Evolutionary conservation across 2,329 filamentous ascomycete genomes (phyloP), one percentile per base, ranked within the genome.

Genomic region (Lachnellula subtilissima): DNA sequence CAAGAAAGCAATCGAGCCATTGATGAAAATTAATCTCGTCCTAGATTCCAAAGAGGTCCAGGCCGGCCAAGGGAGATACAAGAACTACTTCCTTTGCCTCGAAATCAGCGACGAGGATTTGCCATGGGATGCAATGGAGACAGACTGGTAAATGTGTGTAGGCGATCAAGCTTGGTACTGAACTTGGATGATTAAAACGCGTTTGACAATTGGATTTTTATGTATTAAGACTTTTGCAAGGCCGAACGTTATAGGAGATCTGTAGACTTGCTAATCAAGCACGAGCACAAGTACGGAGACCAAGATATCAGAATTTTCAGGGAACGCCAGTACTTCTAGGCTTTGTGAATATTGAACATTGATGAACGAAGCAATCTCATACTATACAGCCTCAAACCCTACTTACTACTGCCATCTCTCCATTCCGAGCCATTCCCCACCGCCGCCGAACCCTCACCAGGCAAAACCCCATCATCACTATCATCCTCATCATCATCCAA

Each of bases 401-500:
- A 57, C 15, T 53, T 53, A 17, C 53, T 37, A 17, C 53, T 32
- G 14, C 62, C 59, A 22, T 65, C 60, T 43, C 62, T 61, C 65
- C 65, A 67, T 50, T 65, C 65, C 43, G 60, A 61, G 17, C 64
- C 64, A 53, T 64, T 66, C 1, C 63, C 62, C 35, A 65, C 61
- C 22, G n/a, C 52, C 7, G 49, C 56, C 50, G 55, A 51, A 14
- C 54, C 48, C 15, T 46, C 62, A 47, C 46, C 50, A 6, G 55
- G 54, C 45, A 63, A 35, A 48, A 61, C 50, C n/a, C 62, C 59
- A 43, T 64, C 63, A 49, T 65, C 59, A 19, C 55, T 39, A 47
- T 65, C 67, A 58, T 76, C 77, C 1, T 80, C 78, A 4, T 81
- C 78, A 15, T 82, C 80, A 7, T 85, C 82, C 43, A 87, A 71